phyloP scores from a whole-genome alignment of 2,329 filamentous ascomycete species.

The Colletotrichum chrysophilum region DNA sequence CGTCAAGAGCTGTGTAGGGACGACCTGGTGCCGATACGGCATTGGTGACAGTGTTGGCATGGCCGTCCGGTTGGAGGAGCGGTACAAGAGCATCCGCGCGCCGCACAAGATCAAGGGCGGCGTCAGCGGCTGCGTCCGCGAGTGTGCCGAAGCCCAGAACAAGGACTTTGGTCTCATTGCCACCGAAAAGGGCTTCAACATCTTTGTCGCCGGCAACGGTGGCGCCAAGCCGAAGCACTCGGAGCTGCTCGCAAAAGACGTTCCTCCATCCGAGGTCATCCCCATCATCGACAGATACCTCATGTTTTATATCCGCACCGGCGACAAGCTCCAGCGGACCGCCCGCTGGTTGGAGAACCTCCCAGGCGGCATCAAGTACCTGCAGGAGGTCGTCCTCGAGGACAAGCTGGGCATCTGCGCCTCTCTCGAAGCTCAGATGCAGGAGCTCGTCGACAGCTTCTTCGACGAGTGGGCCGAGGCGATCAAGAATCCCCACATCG shows the following conservation, averaged over 20 bases:
- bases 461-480: slow-evolving; percentile 94
- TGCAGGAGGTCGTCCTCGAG: slow-evolving; percentile 81
- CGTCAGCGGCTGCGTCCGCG: slow-evolving; percentile 88
- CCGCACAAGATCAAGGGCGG: slow-evolving; percentile 93
- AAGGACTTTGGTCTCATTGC: slow-evolving; percentile 95
- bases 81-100: slow-evolving; percentile 88
- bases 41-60: slow-evolving; percentile 91
- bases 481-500: slow-evolving; percentile 70
- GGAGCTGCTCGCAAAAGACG: slow-evolving; percentile 85
- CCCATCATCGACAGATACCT: slow-evolving; percentile 88
- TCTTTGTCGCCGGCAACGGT: slow-evolving; percentile 89
- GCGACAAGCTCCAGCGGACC: slow-evolving; percentile 87
- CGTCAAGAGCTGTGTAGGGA: slow-evolving; percentile 91
- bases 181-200: slow-evolving; percentile 91
- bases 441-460: slow-evolving; percentile 80
- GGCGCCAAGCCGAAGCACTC: slow-evolving; percentile 84
- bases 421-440: slow-evolving; percentile 87
- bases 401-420: slow-evolving; percentile 87
- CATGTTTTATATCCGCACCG: slow-evolving; percentile 92
- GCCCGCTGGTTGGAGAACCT: slow-evolving; percentile 86
- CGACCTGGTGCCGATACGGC: slow-evolving; percentile 89
- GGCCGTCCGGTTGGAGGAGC: slow-evolving; percentile 85
- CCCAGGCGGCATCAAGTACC: slow-evolving; percentile 83
- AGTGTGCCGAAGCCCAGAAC: slow-evolving; percentile 90
- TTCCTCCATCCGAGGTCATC: slow-evolving; percentile 81